Evolutionary conservation across 2,329 filamentous ascomycete species (phyloP), one percentile per base, ranked within the genome.

Genomic region (Ramularia endophylla): DNA sequence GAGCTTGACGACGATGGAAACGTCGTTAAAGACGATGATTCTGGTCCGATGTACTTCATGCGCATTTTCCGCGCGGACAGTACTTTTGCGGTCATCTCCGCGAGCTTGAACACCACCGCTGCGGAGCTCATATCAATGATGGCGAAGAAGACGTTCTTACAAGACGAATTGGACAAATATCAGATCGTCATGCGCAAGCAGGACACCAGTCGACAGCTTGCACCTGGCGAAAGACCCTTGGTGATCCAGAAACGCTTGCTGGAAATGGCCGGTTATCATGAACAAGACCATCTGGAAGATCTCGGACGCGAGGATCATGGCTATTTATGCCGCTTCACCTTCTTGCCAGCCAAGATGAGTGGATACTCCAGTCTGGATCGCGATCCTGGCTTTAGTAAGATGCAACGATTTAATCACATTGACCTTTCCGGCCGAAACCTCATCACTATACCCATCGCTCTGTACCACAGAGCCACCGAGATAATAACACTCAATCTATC

Each of bases 241-340:
- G 73, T 92, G 17, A 87, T 98, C 58, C 92, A 98, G 63, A 97
- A 95, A 66, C 77, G 82, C 35, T 73, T 98, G 13, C 70, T 98
- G 13, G 84, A 95, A 64, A 88, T 95, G 65, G 85, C 90, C 39
- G 92, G 92, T 8, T 98, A 97, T 59, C 82, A 86, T 43, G 81
- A 87, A 22, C 79, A 79, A 41, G 92, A 98, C 63, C 81, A 80
- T 28, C 80, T 98, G 33, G 90, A 95, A 61, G 92, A 97, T 48
- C 79, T 98, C 38, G 92, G 92, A 19, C 81, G 92, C 43, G 92
- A 98, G 64, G 92, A 98, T 69, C 95, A 97, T 64, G 94, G 89
- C 61, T 98, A 97, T 56, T 75, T 98, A 9, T 94, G 89, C 60
- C 85, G 92, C 5, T 97, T 98, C 67, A 87, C 92, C 45, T 98